These are phyloP conservation scores for Strigomonas culicis DNA, from an alignment of 208 protist species.

Conservation along the genomic window DNA sequence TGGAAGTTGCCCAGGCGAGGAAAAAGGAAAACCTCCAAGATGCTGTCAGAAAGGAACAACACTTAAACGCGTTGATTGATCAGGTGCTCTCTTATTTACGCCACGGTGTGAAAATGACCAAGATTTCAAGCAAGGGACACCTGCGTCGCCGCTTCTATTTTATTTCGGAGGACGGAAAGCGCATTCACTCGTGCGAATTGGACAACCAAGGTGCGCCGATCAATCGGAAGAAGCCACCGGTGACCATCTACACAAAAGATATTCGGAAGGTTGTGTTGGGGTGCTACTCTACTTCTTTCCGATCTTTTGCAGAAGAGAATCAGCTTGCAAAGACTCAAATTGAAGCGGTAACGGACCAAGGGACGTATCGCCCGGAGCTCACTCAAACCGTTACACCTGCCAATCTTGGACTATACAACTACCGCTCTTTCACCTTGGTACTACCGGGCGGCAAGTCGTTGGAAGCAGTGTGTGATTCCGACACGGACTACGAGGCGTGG, in stretches of 20 bases:
- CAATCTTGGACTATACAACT: constrained; percentile 82
- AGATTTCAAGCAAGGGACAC: constrained; percentile 77
- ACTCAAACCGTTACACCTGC: constrained; percentile 73
- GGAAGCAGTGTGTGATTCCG: constrained; percentile 85
- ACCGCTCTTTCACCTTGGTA: constrained; percentile 78
- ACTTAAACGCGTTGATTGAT: constrained; percentile 75
- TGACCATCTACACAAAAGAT: constrained; percentile 83
- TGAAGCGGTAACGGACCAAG: constrained; percentile 65
- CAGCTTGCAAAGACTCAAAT: constrained; percentile 64
- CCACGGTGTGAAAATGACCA: constrained; percentile 80
- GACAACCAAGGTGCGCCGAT: constrained; percentile 70
- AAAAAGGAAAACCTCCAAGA: constrained; percentile 86
- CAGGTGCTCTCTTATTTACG: constrained; percentile 83
- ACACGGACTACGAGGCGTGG: constrained; percentile 91
- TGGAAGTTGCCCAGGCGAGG: constrained; percentile 72
- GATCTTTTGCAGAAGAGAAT: constrained; percentile 62
- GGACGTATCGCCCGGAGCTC: constrained; percentile 69
- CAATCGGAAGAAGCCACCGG: constrained; percentile 78
- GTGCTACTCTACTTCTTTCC: constrained; percentile 78
- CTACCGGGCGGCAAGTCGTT: constrained; percentile 80
- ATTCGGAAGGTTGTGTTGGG: constrained; percentile 82
- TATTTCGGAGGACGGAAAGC: constrained; percentile 82
- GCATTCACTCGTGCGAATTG: constrained; percentile 87
- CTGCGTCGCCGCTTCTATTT: constrained; percentile 83
- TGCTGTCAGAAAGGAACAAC: constrained; percentile 80